phyloP scores from a whole-genome alignment of 2,329 filamentous ascomycete genomes.

The Metarhizium brunneum region DNA sequence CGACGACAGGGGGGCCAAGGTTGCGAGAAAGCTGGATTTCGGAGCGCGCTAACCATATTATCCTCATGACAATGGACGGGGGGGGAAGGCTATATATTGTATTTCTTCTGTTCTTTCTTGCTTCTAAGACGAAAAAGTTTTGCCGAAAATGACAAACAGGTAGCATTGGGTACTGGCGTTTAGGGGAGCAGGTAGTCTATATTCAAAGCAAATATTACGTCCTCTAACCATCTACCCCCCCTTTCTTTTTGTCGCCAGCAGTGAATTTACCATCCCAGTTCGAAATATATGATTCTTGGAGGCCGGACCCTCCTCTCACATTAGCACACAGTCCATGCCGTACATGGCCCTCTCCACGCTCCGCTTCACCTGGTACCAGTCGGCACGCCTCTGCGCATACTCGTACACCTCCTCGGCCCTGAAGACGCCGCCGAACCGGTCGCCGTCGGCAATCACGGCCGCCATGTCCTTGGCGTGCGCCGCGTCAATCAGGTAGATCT shows the following conservation, averaged over 20 bases:
- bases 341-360: conserved; percentile 97
- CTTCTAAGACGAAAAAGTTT: too few species aligned
- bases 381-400: conserved; percentile 85
- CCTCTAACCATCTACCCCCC: background rate
- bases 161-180: background rate
- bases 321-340: conserved; percentile 77
- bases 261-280: too few species aligned
- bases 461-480: conserved; percentile 87
- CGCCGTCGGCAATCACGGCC: conserved; percentile 83
- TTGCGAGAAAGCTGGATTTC: conserved; percentile 78
- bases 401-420: conserved; percentile 95
- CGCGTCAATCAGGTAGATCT: conserved; percentile 89
- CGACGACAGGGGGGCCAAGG: conserved; percentile 59
- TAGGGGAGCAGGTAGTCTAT: background rate
- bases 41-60: conserved; percentile 29
- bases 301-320: conserved; percentile 41
- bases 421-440: conserved; percentile 86
- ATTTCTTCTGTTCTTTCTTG: too few species aligned
- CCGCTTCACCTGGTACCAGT: conserved; percentile 86
- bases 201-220: too few species aligned
- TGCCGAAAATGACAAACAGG: background rate
- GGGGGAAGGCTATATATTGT: too few species aligned
- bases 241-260: too few species aligned
- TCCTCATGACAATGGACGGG: too few species aligned
- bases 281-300: too few species aligned